Base-by-base conservation (phyloP, 2,329 filamentous ascomycete species). In the Dendryphion nanum region DNA sequence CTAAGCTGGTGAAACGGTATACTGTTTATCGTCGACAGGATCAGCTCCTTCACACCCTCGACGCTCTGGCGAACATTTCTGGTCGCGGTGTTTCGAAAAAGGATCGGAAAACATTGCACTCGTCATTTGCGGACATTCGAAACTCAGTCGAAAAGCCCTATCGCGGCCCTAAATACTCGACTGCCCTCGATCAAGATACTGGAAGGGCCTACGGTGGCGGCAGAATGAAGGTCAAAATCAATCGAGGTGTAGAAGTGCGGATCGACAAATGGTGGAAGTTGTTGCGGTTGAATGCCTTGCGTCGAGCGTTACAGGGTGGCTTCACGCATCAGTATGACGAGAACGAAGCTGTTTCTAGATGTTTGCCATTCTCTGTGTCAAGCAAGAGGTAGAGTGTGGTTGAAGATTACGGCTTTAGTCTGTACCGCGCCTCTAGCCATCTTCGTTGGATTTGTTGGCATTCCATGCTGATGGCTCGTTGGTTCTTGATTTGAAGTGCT, bases 221-320 rank as follows among this genome's bases (percentile, higher is more conserved):
- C 41, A 73, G 81, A 40, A 70, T 85, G 67, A 76, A 58, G 8
- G 71, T 87, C 26, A 75, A 76, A 39, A 77, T 86, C 38, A 72
- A 76, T 37, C 71, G 72, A 16, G 75, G 73, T 32, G 77, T 79
- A 3, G 73, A 76, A 37, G 77, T 86, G 70, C 74, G 70, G 35
- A 79, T 87, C 35, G 82, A 87, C 61, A 76, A 77, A 47, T 88
- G 84, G 84, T 87, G 83, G 83, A 87, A 87, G 63, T 68, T 85
- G 51, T 72, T 80, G 49, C 72, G 82, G 19, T 63, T 86, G 35
- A 78, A 81, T 43, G 75, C 76, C 3, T 63, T 87, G 37, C 75
- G 79, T 53, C 66, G 82, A 26, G 67, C 82, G 19, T 65, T 86
- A 28, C 77, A 79, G 41, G 60, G 61, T 15, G 64, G 64, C 0